Conservation (phyloP, 352 stramenopile species). For the Globisporangium nunn region DNA sequence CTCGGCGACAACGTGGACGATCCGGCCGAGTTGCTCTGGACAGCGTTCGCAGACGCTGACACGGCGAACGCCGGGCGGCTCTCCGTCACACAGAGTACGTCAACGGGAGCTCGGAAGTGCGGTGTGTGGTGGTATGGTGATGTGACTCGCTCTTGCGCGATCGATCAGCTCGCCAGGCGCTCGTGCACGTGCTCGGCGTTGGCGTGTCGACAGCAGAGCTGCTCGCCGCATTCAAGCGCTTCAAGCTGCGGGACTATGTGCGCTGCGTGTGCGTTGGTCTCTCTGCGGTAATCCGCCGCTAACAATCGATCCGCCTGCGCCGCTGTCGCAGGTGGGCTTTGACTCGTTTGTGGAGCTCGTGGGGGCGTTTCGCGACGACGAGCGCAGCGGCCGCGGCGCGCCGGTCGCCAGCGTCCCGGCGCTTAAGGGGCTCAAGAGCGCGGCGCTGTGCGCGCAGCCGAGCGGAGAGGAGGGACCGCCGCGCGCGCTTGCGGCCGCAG, state of each 20-base stretch:
- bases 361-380: slow-evolving; percentile 19
- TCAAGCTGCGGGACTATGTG: slow-evolving; percentile 32
- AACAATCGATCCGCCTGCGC: neutral
- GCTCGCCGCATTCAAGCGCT: slow-evolving; percentile 18
- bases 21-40: slow-evolving; percentile 56
- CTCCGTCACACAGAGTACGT: slow-evolving; percentile 44
- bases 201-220: slow-evolving; percentile 42
- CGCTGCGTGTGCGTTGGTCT: neutral
- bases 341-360: slow-evolving; percentile 53
- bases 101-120: neutral
- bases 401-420: neutral
- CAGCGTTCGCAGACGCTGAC: slow-evolving; percentile 49
- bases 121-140: neutral
- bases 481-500: slow-evolving; percentile 12
- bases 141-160: neutral
- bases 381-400: neutral
- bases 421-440: slow-evolving; percentile 1
- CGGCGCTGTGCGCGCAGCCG: neutral
- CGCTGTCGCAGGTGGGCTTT: slow-evolving; percentile 39
- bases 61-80: slow-evolving; percentile 27
- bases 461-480: neutral
- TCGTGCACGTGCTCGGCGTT: slow-evolving; percentile 55
- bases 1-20: slow-evolving; percentile 48
- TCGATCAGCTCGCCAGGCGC: slow-evolving; percentile 37
- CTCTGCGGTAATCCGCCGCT: neutral